Evolutionary conservation across 768 basidiomycete species (phyloP).

Genomic region (Amanita muscaria): DNA sequence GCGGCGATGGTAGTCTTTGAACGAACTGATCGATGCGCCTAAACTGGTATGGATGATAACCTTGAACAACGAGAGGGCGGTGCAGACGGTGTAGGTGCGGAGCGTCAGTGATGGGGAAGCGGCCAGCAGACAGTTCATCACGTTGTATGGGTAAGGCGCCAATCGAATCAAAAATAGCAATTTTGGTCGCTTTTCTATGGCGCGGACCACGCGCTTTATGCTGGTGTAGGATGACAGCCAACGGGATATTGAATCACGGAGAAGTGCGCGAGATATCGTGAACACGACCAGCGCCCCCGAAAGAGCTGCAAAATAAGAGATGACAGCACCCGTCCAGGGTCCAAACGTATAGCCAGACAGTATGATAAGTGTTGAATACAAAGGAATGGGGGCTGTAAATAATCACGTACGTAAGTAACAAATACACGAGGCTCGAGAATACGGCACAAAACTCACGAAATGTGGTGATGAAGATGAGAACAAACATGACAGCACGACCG

Average conservation of each 20-base stretch:
- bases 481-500: conserved; percentile 75
- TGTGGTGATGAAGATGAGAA: conserved; percentile 78
- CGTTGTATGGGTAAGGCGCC: conserved; percentile 89
- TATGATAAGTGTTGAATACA: conserved; percentile 90
- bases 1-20: conserved; percentile 51
- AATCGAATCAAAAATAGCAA: conserved; percentile 87
- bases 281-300: conserved; percentile 81
- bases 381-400: conserved; percentile 68
- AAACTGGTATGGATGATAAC: conserved; percentile 86
- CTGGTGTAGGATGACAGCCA: conserved; percentile 66
- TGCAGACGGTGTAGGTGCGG: conserved; percentile 70
- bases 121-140: conserved; percentile 91
- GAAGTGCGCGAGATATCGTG: conserved; percentile 62
- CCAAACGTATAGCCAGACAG: conserved; percentile 90
- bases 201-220: conserved; percentile 74
- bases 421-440: not conserved
- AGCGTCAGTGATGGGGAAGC: conserved; percentile 77
- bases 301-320: conserved; percentile 84
- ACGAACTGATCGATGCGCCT: conserved; percentile 80
- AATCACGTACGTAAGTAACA: conserved; percentile 1
- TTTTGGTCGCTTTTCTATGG: conserved; percentile 81
- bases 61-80: conserved; percentile 80
- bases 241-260: conserved; percentile 60
- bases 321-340: conserved; percentile 71
- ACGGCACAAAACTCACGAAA: conserved; percentile 55